Percentiles rank a stretch among this genome's conserved stretches.
phyloP scores from a whole-genome alignment of 768 basidiomycete species.

The Infundibulicybe gibba region DNA sequence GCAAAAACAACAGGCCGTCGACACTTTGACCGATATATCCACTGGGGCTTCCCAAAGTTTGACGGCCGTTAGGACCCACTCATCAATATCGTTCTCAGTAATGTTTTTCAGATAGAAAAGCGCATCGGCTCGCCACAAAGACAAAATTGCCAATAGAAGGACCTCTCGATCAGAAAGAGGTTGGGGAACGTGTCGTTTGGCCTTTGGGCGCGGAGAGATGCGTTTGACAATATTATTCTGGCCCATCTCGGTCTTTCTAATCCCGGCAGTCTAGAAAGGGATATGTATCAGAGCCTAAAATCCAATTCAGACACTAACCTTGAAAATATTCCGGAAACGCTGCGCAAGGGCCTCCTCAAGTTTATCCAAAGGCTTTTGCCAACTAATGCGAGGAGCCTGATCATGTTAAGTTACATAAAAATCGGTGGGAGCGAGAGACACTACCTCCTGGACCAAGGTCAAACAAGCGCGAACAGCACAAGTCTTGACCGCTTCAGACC shows the following conservation, averaged over 20 bases:
- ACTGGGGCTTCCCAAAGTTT: conserved; percentile 61
- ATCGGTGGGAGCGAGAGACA: conserved; percentile 6
- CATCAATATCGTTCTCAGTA: conserved; percentile 32
- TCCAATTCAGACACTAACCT: conserved; percentile 31
- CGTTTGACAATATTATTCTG: conserved; percentile 51
- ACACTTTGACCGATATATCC: conserved; percentile 64
- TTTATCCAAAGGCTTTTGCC: conserved; percentile 50
- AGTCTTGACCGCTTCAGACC: conserved; percentile 79
- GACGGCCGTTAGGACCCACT: conserved; percentile 44
- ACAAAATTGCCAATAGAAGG: conserved; percentile 63
- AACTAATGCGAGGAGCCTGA: conserved; percentile 50
- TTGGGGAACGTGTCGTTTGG: conserved; percentile 50
- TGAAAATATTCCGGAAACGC: conserved; percentile 54
- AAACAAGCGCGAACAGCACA: conserved; percentile 72
- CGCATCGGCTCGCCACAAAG: conserved; percentile 60
- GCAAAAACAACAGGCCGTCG: conserved; percentile 48
- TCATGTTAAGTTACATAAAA: conserved; percentile 1
- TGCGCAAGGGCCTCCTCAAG: conserved; percentile 40
- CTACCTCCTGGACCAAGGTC: conserved; percentile 64
- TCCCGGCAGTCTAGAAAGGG: conserved; percentile 37
- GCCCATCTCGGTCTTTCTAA: conserved; percentile 61
- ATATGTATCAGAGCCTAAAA: neutral
- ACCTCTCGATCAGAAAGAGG: conserved; percentile 67
- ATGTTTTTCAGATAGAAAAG: conserved; percentile 51
- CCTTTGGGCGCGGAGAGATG: conserved; percentile 53